phyloP scores from a whole-genome alignment of 768 basidiomycete genomes.

The Kwoniella dendrophila region DNA sequence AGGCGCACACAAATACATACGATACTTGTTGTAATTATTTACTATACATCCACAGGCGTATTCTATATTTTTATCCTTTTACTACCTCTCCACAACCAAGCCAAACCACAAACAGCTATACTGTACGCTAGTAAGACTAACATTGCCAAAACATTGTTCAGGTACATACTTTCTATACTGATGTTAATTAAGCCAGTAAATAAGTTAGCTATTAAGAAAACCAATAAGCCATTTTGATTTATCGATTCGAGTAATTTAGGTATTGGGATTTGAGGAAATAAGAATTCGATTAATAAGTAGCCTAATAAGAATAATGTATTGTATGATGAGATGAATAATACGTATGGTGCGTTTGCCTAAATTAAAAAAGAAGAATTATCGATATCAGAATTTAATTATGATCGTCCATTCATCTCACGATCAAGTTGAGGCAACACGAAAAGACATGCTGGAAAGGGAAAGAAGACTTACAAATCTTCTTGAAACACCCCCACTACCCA shows the following conservation, averaged over 20 bases:
- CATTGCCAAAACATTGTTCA: constrained; percentile 64
- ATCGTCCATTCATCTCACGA: neutral
- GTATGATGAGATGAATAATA: constrained; percentile 84
- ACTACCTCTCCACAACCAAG: constrained; percentile 62
- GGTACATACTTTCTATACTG: constrained; percentile 78
- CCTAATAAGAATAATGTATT: constrained; percentile 81
- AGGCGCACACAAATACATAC: no score
- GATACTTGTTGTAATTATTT: no score
- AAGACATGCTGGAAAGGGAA: no score
- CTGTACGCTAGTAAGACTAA: constrained; percentile 67
- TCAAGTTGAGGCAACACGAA: no score
- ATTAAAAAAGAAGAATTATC: no score
- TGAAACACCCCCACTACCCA: constrained; percentile 60
- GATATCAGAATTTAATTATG: neutral
- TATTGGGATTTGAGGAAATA: constrained; percentile 57
- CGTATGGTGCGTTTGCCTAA: constrained; percentile 87
- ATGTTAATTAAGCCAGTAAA: constrained; percentile 83
- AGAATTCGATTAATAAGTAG: constrained; percentile 75
- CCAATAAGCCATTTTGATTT: constrained; percentile 73
- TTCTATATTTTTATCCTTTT: constrained; percentile 36
- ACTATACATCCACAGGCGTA: neutral
- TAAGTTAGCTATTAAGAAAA: constrained; percentile 87
- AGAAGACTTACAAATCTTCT: constrained; percentile 64
- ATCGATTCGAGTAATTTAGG: constrained; percentile 71
- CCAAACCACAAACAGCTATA: constrained; percentile 63